These are phyloP conservation scores for Hippophae gyantsensis DNA, from an alignment of 306 rosid genomes.

Conservation along the genomic window DNA sequence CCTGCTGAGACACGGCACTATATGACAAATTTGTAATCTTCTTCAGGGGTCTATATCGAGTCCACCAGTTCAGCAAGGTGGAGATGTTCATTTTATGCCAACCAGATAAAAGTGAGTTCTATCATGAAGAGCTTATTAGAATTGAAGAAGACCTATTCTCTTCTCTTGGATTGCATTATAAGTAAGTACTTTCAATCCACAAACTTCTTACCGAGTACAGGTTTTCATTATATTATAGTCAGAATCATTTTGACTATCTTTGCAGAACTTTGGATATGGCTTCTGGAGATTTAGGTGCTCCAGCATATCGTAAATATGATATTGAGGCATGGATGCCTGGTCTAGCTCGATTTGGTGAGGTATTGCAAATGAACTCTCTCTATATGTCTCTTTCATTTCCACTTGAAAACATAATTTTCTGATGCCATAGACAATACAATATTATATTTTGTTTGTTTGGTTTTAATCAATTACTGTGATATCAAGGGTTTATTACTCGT, in stretches of 20 bases:
- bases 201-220: slow-evolving; percentile 11
- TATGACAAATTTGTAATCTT: slow-evolving; percentile 1
- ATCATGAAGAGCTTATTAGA: slow-evolving; percentile 73
- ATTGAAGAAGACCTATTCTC: slow-evolving; percentile 83
- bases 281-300: slow-evolving; percentile 86
- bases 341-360: slow-evolving; percentile 87
- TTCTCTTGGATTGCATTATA: slow-evolving; percentile 74
- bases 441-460: too few relatives aligned
- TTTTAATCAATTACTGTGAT: too few relatives aligned
- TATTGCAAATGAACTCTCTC: slow-evolving; percentile 19
- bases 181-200: slow-evolving; percentile 32
- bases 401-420: too few relatives aligned
- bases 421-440: too few relatives aligned
- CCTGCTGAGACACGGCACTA: neutral
- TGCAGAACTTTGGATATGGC: slow-evolving; percentile 94
- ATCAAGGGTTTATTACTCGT: too few relatives aligned
- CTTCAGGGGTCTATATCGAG: slow-evolving; percentile 94
- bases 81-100: slow-evolving; percentile 89
- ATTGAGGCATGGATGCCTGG: slow-evolving; percentile 99
- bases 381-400: slow-evolving; percentile 4
- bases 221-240: slow-evolving; percentile 4
- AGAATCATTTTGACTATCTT: slow-evolving; percentile 15
- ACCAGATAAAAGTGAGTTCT: slow-evolving; percentile 73
- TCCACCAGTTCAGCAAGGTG: slow-evolving; percentile 96
- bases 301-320: slow-evolving; percentile 85